Evolutionary conservation across 2,329 filamentous ascomycete species (phyloP).

Genomic region (Colletotrichum musae): DNA sequence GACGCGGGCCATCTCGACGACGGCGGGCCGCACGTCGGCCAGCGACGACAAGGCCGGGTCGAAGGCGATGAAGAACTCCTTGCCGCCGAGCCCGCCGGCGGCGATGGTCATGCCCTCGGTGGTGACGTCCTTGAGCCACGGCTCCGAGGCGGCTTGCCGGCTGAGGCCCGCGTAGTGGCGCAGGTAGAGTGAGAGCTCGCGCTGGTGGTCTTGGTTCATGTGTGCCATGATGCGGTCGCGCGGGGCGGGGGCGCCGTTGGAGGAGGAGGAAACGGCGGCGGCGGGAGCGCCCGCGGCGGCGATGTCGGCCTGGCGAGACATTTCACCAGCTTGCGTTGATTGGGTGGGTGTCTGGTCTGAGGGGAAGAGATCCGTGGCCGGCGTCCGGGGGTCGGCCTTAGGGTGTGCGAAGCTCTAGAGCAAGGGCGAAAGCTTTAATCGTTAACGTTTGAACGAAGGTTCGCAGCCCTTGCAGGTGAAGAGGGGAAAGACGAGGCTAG

Average conservation of each 20-base stretch:
- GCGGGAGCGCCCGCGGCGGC: constrained; percentile 4
- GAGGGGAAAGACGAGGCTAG: neutral
- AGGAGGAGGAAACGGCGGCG: constrained; percentile 7
- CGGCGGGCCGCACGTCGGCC: constrained; percentile 76
- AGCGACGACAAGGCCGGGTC: constrained; percentile 78
- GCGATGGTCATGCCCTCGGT: constrained; percentile 73
- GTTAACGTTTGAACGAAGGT: neutral
- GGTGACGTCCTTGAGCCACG: constrained; percentile 76
- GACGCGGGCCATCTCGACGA: constrained; percentile 78
- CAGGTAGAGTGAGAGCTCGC: constrained; percentile 84
- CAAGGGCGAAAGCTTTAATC: neutral
- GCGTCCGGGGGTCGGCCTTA: neutral
- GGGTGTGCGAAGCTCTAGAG: neutral
- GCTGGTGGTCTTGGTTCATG: constrained; percentile 88
- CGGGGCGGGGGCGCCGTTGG: constrained; percentile 46
- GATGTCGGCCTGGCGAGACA: constrained; percentile 23
- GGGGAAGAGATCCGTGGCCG: neutral
- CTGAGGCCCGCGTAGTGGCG: constrained; percentile 77
- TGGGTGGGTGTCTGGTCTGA: neutral
- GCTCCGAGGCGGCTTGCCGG: constrained; percentile 66
- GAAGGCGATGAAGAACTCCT: constrained; percentile 71
- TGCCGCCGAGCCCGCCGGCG: constrained; percentile 60
- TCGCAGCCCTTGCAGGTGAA: neutral
- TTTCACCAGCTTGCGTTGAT: constrained; percentile 12
- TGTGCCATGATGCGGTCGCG: constrained; percentile 72